phyloP scores from a whole-genome alignment of 164 flowering plant genomes.

The Vitis cinerea region DNA sequence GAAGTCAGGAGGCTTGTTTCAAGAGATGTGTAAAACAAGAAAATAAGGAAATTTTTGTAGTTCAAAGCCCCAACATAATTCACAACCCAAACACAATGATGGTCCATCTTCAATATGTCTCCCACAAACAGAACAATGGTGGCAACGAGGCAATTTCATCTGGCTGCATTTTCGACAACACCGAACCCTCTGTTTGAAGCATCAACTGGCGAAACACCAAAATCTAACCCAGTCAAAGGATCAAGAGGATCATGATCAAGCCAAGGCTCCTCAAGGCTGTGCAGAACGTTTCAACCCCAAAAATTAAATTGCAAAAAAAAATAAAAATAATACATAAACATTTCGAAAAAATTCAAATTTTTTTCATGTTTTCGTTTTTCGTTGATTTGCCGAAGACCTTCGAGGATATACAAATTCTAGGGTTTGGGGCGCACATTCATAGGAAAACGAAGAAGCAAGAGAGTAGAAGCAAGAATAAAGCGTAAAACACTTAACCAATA shows the following conservation, averaged over 20 bases:
- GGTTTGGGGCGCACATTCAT: too few species aligned
- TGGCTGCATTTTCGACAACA: slow-evolving; percentile 89
- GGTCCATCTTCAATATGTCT: slow-evolving; percentile 99
- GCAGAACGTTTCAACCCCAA: slow-evolving; percentile 62
- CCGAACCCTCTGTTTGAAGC: slow-evolving; percentile 46
- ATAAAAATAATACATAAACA: too few species aligned
- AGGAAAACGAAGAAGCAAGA: too few species aligned
- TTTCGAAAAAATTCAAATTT: too few species aligned
- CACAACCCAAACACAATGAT: slow-evolving; percentile 99
- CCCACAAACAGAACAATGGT: slow-evolving; percentile 99
- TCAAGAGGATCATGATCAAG: slow-evolving; percentile 67
- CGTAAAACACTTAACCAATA: too few species aligned
- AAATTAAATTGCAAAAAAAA: too few species aligned
- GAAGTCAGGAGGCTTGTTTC: slow-evolving; percentile 88
- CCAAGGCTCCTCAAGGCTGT: slow-evolving; percentile 77
- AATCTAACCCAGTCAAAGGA: slow-evolving; percentile 60
- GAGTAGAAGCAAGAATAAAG: too few species aligned
- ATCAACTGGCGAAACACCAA: slow-evolving; percentile 31
- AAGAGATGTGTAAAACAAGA: slow-evolving; percentile 93
- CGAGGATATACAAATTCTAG: too few species aligned
- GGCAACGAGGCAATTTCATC: slow-evolving; percentile 95
- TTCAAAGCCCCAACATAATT: slow-evolving; percentile 98
- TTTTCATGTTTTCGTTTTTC: too few species aligned
- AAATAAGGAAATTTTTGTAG: slow-evolving; percentile 93
- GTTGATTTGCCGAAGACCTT: too few species aligned